These are phyloP conservation scores for Dictyostelium citrinum DNA, from an alignment of 78 protist species.

Conservation along the genomic window DNA sequence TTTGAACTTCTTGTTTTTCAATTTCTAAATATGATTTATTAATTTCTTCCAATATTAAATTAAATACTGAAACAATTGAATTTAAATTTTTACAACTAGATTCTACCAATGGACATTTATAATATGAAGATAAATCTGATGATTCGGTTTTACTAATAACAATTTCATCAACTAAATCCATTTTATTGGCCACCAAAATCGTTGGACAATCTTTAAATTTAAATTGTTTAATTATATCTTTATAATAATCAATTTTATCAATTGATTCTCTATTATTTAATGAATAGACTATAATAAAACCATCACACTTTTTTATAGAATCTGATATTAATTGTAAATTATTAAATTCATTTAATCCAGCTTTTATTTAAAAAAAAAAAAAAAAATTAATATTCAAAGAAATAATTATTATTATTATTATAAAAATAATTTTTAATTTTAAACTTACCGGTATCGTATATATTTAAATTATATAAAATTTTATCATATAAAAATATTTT, in stretches of 20 bases:
- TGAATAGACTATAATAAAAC: background rate
- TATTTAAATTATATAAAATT: background rate
- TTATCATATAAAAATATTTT: background rate
- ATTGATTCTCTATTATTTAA: constrained; percentile 5
- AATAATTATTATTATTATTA: background rate
- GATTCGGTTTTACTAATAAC: background rate
- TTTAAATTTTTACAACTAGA: background rate
- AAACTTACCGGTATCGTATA: background rate
- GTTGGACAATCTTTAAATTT: background rate
- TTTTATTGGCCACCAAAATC: background rate
- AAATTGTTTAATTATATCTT: background rate
- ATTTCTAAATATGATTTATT: background rate
- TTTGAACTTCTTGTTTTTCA: background rate
- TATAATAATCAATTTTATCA: background rate
- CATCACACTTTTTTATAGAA: background rate
- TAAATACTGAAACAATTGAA: background rate
- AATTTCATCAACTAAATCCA: background rate
- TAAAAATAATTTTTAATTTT: background rate
- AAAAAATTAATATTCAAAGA: background rate
- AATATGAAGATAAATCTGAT: background rate
- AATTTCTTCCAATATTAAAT: background rate
- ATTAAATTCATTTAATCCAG: background rate
- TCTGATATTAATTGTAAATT: background rate
- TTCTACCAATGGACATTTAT: background rate
- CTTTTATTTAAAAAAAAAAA: background rate